A percentile compares a stretch with the other conserved stretches of the same genome.
Conservation (phyloP, 2,329 filamentous ascomycete species). For the Aspergillus calidoustus region DNA sequence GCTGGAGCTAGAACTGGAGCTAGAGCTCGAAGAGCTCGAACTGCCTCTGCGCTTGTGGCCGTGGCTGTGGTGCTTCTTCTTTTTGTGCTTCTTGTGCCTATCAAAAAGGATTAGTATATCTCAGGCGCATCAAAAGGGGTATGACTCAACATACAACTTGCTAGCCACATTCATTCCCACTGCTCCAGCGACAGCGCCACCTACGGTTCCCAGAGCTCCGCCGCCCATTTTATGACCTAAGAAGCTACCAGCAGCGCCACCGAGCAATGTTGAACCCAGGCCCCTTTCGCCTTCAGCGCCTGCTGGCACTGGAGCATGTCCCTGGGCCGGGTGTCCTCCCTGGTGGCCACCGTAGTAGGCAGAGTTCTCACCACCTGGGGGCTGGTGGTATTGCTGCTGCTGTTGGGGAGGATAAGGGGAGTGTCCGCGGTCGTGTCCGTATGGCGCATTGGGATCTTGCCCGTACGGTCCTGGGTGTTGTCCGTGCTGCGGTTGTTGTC, state of each 20-base stretch:
- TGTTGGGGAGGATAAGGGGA: conserved; percentile 34
- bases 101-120: conserved; percentile 16
- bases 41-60: conserved; percentile 22
- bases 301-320: conserved; percentile 24
- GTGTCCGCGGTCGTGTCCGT: conserved; percentile 33
- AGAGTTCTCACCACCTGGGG: conserved; percentile 31
- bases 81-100: conserved; percentile 33
- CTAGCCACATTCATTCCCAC: conserved; percentile 36
- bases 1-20: conserved; percentile 31
- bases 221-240: conserved; percentile 42
- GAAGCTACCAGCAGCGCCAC: conserved; percentile 43
- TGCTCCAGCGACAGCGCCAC: conserved; percentile 40
- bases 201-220: conserved; percentile 37
- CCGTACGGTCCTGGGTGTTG: conserved; percentile 30
- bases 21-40: conserved; percentile 26
- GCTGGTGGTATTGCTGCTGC: conserved; percentile 26
- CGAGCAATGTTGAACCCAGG: conserved; percentile 42
- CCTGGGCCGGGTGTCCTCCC: conserved; percentile 23
- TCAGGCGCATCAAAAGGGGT: background rate
- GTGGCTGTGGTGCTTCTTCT: conserved; percentile 32
- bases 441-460: conserved; percentile 26
- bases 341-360: conserved; percentile 37
- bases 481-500: conserved; percentile 18
- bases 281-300: conserved; percentile 39
- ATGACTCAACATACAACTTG: conserved; percentile 32